Conservation (phyloP, 345 rosid species). For the Citrus sp. region DNA sequence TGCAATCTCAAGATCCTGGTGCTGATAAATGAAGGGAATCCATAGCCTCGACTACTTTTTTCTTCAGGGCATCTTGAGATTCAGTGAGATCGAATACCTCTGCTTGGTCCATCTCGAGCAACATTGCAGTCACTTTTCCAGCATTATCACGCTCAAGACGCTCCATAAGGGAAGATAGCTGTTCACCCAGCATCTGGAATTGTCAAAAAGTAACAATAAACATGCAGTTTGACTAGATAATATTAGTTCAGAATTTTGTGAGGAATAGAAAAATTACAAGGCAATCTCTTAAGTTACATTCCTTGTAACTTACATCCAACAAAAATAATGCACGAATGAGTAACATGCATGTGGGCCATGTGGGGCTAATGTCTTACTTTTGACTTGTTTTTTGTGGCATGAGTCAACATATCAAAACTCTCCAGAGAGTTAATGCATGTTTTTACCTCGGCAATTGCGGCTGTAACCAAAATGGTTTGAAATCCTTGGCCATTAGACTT, state of each 20-base stretch:
- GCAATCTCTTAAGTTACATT: too few species aligned
- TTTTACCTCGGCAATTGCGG: constrained; percentile 15
- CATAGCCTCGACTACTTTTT: constrained; percentile 23
- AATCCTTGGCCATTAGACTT: background rate
- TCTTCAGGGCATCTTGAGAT: constrained; percentile 23
- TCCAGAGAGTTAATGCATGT: background rate
- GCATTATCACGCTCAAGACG: constrained; percentile 22
- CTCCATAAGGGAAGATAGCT: background rate
- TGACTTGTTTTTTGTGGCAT: too few species aligned
- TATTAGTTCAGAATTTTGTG: background rate
- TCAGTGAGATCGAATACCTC: constrained; percentile 14
- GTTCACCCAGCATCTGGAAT: constrained; percentile 18
- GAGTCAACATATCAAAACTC: background rate
- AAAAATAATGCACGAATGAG: too few species aligned
- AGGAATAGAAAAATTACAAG: background rate
- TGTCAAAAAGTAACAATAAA: background rate
- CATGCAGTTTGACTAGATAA: background rate
- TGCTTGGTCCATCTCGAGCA: constrained; percentile 24
- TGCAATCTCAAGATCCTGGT: constrained; percentile 7
- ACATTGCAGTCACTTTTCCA: constrained; percentile 27
- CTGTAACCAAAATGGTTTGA: constrained; percentile 19
- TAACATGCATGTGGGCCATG: too few species aligned
- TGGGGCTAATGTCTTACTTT: too few species aligned
- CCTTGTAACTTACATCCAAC: too few species aligned
- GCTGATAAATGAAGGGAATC: constrained; percentile 13